phyloP scores from a whole-genome alignment of 257 asterid species.

The Solanum chiquidenum region DNA sequence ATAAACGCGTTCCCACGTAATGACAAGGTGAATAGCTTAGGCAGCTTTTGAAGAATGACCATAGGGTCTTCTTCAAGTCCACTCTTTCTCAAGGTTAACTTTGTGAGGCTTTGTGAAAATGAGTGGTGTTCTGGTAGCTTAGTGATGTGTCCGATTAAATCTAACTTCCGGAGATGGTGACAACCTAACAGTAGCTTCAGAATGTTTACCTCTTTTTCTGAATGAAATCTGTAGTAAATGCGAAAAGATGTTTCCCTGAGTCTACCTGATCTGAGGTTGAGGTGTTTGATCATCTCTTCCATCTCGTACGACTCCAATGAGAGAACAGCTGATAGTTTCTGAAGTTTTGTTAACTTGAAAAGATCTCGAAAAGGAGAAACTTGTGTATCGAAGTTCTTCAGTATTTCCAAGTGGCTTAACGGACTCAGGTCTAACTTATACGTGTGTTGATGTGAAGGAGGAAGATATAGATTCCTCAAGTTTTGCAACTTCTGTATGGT shows the following conservation, averaged over 20 bases:
- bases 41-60: constrained; percentile 33
- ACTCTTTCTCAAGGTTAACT: constrained; percentile 41
- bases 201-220: constrained; percentile 25
- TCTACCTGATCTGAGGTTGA: constrained; percentile 5
- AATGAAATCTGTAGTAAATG: constrained; percentile 24
- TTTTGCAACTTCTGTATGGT: constrained; percentile 31
- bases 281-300: constrained; percentile 13
- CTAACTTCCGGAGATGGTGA: constrained; percentile 35
- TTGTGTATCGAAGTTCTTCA: constrained; percentile 38
- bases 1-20: constrained; percentile 26
- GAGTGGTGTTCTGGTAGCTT: constrained; percentile 24
- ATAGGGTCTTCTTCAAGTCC: constrained; percentile 42
- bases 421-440: constrained; percentile 24
- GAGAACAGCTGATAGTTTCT: constrained; percentile 30
- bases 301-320: constrained; percentile 22
- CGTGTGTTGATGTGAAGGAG: constrained; percentile 25
- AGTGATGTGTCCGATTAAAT: constrained; percentile 25
- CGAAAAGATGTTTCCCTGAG: constrained; percentile 33
- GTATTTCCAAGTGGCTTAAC: constrained; percentile 26
- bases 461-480: constrained; percentile 44
- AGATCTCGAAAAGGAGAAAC: constrained; percentile 36
- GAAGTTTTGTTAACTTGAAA: constrained; percentile 26
- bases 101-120: constrained; percentile 23
- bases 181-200: constrained; percentile 23
- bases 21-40: constrained; percentile 10